phyloP scores from a whole-genome alignment of 2,329 filamentous ascomycete species.

The Ascochyta rabiei region DNA sequence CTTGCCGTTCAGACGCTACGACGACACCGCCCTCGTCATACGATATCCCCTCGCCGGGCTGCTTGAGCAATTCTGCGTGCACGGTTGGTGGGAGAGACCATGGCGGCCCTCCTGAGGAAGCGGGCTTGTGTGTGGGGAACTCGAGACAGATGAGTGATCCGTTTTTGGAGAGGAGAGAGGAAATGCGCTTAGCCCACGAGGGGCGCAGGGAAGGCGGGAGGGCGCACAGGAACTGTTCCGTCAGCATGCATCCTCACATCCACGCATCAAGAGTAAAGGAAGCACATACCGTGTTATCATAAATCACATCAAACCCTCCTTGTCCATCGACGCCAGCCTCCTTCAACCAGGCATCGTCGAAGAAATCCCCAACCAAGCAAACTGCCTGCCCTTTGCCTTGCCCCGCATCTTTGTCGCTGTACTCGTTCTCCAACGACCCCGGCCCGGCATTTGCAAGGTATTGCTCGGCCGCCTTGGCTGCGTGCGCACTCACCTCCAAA shows the following conservation, averaged over 20 bases:
- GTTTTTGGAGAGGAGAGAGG: conserved; percentile 57
- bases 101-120: conserved; percentile 71
- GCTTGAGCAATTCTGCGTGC: conserved; percentile 73
- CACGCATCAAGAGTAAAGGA: no score
- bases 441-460: conserved; percentile 40
- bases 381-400: conserved; percentile 59
- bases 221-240: conserved; percentile 64
- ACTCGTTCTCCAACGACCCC: conserved; percentile 50
- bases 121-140: conserved; percentile 75
- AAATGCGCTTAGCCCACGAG: conserved; percentile 62
- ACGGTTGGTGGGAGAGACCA: conserved; percentile 71
- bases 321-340: conserved; percentile 34
- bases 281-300: conserved; percentile 64
- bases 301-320: conserved; percentile 68
- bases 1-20: conserved; percentile 51
- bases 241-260: not conserved
- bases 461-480: conserved; percentile 54
- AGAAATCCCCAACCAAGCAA: conserved; percentile 71
- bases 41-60: conserved; percentile 69
- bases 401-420: conserved; percentile 49
- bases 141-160: conserved; percentile 71
- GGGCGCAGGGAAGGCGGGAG: conserved; percentile 62
- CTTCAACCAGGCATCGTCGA: conserved; percentile 63
- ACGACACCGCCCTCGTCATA: conserved; percentile 65
- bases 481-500: conserved; percentile 68